A percentile compares a stretch with the other conserved stretches of the same genome.
These are phyloP conservation scores for Taphrina sp. DNA, from an alignment of 1,139 yeast genomes.

Conservation along the genomic window DNA sequence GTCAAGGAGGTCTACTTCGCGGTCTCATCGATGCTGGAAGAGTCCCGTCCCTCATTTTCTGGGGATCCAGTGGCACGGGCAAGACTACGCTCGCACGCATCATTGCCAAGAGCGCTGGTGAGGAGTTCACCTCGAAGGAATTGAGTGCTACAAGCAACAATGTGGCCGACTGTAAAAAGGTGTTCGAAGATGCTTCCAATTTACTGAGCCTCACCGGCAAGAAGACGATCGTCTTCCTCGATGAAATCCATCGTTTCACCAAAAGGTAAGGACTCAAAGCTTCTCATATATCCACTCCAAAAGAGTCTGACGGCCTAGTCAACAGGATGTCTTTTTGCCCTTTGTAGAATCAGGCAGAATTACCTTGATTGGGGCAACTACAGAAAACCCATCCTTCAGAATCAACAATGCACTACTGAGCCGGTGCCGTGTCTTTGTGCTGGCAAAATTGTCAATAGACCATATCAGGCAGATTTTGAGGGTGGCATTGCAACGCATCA, in stretches of 20 bases:
- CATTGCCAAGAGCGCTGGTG: slow-evolving; percentile 50
- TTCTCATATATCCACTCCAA: too few species aligned
- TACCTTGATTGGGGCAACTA: slow-evolving; percentile 78
- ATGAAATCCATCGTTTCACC: slow-evolving; percentile 89
- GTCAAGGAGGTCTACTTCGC: slow-evolving; percentile 66
- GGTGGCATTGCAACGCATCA: slow-evolving; percentile 50
- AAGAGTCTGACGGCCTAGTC: too few species aligned
- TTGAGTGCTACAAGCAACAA: slow-evolving; percentile 82
- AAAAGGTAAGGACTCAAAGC: too few species aligned
- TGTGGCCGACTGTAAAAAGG: slow-evolving; percentile 64
- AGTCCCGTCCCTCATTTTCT: slow-evolving; percentile 76
- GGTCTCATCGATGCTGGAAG: slow-evolving; percentile 60
- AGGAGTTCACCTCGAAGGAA: slow-evolving; percentile 68
- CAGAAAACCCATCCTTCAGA: slow-evolving; percentile 93
- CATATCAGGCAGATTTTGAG: slow-evolving; percentile 61
- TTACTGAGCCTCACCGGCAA: slow-evolving; percentile 65
- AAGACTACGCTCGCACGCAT: slow-evolving; percentile 72
- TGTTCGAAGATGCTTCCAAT: slow-evolving; percentile 70
- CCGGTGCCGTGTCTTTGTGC: slow-evolving; percentile 79
- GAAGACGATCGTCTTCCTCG: slow-evolving; percentile 76
- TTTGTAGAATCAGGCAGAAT: slow-evolving; percentile 49
- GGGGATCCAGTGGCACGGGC: slow-evolving; percentile 74
- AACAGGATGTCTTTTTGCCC: slow-evolving; percentile 72
- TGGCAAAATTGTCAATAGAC: slow-evolving; percentile 59
- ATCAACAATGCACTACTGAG: slow-evolving; percentile 83